Evolutionary conservation across 495 filamentous ascomycete species (phyloP).

Genomic region (Penicillium goetzii): DNA sequence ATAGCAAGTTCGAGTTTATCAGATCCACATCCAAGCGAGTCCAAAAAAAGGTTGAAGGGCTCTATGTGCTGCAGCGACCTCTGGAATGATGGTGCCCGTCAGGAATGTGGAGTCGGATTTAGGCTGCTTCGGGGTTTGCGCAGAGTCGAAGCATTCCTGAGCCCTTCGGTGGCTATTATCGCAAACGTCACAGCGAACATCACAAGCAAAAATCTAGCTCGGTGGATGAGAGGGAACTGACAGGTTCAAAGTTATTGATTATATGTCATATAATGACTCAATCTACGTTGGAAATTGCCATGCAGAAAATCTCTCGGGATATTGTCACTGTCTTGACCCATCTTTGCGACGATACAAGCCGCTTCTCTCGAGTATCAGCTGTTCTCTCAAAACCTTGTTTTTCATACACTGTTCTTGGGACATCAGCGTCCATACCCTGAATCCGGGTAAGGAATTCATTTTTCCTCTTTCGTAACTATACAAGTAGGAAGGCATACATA

Average conservation of each 20-base stretch:
- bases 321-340: background rate
- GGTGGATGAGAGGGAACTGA: background rate
- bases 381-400: background rate
- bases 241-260: background rate
- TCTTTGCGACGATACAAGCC: background rate
- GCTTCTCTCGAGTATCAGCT: background rate
- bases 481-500: background rate
- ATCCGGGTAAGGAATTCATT: background rate
- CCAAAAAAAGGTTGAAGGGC: background rate
- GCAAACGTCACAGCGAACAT: constrained; percentile 1
- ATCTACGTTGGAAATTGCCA: background rate
- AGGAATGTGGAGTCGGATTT: constrained; percentile 1
- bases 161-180: background rate
- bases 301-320: background rate
- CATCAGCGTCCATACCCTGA: background rate
- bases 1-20: background rate
- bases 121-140: background rate
- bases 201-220: background rate
- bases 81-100: constrained; percentile 1
- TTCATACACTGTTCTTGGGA: background rate
- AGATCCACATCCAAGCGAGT: background rate
- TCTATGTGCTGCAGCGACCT: background rate
- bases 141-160: background rate
- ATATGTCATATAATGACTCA: background rate
- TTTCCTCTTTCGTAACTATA: background rate